Conservation (phyloP, 1,284 basidiomycete species). For the Naganishia sp. region DNA sequence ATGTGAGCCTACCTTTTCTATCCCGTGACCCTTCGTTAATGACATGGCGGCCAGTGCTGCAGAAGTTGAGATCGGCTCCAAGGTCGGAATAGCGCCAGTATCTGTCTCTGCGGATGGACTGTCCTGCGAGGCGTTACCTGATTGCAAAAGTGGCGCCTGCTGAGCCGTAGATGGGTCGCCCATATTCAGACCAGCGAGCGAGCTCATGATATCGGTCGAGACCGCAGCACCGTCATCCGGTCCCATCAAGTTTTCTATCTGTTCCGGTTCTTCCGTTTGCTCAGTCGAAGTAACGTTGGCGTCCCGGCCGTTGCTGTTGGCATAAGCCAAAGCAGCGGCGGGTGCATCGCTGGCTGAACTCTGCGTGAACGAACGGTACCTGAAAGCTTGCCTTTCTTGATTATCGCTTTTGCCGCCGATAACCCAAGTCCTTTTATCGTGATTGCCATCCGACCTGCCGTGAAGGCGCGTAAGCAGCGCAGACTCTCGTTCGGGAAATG, state of each 20-base stretch:
- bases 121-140: neutral
- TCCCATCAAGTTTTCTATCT: conserved; percentile 46
- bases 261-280: conserved; percentile 22
- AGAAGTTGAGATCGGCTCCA: conserved; percentile 30
- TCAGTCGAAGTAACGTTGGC: conserved; percentile 30
- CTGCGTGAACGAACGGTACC: conserved; percentile 58
- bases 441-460: conserved; percentile 82
- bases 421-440: conserved; percentile 92
- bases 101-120: conserved; percentile 7
- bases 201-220: conserved; percentile 66
- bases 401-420: conserved; percentile 92
- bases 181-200: conserved; percentile 79
- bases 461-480: conserved; percentile 82
- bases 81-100: conserved; percentile 32
- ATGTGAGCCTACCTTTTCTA: conserved; percentile 63
- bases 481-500: conserved; percentile 92
- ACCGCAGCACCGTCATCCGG: conserved; percentile 39
- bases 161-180: conserved; percentile 55
- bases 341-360: conserved; percentile 35
- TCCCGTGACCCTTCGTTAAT: conserved; percentile 66
- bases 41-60: conserved; percentile 35
- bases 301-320: conserved; percentile 49
- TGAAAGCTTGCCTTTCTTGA: conserved; percentile 66
- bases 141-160: conserved; percentile 41
- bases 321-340: conserved; percentile 12